Evolutionary conservation across 768 basidiomycete genomes (phyloP), one percentile per base, ranked within the genome.

Genomic region (Ramaria rubella): DNA sequence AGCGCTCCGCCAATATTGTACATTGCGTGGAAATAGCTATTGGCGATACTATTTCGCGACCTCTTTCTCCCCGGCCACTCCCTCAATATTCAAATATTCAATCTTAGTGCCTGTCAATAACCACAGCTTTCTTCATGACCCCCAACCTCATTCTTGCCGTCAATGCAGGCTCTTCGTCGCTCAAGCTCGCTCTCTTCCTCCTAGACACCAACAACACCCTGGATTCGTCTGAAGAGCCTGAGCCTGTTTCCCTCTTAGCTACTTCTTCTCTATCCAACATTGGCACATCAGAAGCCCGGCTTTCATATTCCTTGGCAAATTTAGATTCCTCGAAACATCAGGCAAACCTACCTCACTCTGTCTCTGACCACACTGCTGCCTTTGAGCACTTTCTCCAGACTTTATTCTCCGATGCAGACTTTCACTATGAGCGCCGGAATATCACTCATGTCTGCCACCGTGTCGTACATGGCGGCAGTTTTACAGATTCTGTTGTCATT

Each of bases 391-490:
- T 88, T 66, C 70, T 89, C 19, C 64, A 75, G 21, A 68, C 69
- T 56, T 70, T 86, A 30, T 51, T 59, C 59, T n/a, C 30, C 34
- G 34, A 58, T 55, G 2, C 27, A 26, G 45, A 56, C 1, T 46
- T 46, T 4, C 6, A 24, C 49, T 21, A 31, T 33, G 44, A 34
- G 19, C 49, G 64, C 5, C 73, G 77, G 21, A 61, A 73, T 4
- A 79, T 90, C 59, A 67, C 64, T 5, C 72, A 81, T 57, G 73
- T 87, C n/a, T 85, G 85, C 61, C 87, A 89, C 65, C 80, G 84
- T 34, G 85, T 94, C 42, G 94, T 96, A 1, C 94, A 95, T 62
- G 94, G 94, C 3, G 93, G 92, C 2, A 80, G 83, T 44, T 88
- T 86, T 62, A 72, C 72, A n/a, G 75, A 81, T 27, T 87, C 90